Base-by-base conservation (phyloP, 1,284 basidiomycete species). In the Leccinum pachyderme region DNA sequence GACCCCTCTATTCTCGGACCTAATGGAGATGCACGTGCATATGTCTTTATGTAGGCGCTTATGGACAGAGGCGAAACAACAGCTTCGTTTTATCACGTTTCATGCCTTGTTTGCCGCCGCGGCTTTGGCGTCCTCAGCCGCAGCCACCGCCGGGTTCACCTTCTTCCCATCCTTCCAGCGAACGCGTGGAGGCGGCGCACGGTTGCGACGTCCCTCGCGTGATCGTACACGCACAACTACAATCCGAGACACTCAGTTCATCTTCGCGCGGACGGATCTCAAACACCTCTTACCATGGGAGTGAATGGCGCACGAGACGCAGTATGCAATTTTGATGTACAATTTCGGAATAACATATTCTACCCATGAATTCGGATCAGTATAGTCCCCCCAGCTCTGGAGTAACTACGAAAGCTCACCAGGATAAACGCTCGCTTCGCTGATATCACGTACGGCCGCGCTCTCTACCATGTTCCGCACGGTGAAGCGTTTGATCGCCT, bases 391-490 rank as follows among this genome's bases (percentile, higher is more conserved):
- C 32, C 11, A 8, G 24, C 9, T 12, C 25, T 28, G 15, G 15
- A 27, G 44, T n/a, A 7, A 39, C 37, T 9, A 39, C 9, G 9
- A 7, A 39, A 39, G 27, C 44, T 3, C 68, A 95, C 93, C 93
- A 61, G 81, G 76, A 81, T 98, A 99, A 64, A 98, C 91, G 64
- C 88, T 92, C 51, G 96, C 95, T 71, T 99, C 97, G 73, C 89
- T 93, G 74, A 99, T 89, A 81, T 99, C 96, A 69, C 96, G 85
- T 67, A 99, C 91, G 61, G 96, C 96, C 56, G 96, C 96, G 70
- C 93, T 91, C 84, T 99, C 95, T 60, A 99, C 95, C 91, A 99
- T 99, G 87, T 99, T 99, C 77, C 95, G 89, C 71, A 99, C 95
- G 53, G 95, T 98, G 87, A 98, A 98, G 59, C 96, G 84, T 84